These are phyloP conservation scores for Termitomyces sp. DNA, from an alignment of 768 basidiomycete species.

Conservation along the genomic window DNA sequence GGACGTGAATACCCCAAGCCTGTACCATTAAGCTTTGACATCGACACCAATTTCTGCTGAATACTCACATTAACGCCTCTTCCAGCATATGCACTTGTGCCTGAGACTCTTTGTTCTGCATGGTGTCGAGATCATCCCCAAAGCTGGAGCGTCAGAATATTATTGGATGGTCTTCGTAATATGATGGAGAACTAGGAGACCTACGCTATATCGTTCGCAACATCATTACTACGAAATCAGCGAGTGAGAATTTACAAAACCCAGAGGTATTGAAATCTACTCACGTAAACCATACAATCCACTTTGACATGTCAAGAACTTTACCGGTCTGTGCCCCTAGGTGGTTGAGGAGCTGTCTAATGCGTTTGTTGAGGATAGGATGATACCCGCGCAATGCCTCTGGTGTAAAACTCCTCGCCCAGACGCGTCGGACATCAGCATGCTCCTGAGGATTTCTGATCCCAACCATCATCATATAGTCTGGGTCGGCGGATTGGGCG, in stretches of 20 bases:
- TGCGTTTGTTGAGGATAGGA: constrained; percentile 7
- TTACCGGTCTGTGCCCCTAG: constrained; percentile 8
- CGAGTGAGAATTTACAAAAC: neutral
- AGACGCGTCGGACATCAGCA: constrained; percentile 31
- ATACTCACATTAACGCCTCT: neutral
- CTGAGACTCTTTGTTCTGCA: constrained; percentile 7
- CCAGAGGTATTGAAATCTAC: constrained; percentile 11
- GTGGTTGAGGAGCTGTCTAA: constrained; percentile 22
- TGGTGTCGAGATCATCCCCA: constrained; percentile 19
- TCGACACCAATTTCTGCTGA: neutral
- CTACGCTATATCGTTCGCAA: constrained; percentile 38
- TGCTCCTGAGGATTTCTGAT: constrained; percentile 29
- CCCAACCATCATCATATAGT: constrained; percentile 22
- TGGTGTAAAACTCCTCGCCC: no score
- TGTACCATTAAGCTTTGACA: neutral
- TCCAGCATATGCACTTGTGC: constrained; percentile 2
- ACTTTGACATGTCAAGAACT: constrained; percentile 27
- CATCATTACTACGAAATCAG: constrained; percentile 26
- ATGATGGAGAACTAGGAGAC: neutral
- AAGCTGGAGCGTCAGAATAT: constrained; percentile 18
- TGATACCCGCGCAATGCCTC: constrained; percentile 27
- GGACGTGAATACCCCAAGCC: constrained; percentile 9
- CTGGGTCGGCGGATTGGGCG: constrained; percentile 19
- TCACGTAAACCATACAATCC: constrained; percentile 35
- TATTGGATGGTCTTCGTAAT: neutral